Conservation (phyloP, 495 filamentous ascomycete genomes). For the Talaromyces nanjingensis region DNA sequence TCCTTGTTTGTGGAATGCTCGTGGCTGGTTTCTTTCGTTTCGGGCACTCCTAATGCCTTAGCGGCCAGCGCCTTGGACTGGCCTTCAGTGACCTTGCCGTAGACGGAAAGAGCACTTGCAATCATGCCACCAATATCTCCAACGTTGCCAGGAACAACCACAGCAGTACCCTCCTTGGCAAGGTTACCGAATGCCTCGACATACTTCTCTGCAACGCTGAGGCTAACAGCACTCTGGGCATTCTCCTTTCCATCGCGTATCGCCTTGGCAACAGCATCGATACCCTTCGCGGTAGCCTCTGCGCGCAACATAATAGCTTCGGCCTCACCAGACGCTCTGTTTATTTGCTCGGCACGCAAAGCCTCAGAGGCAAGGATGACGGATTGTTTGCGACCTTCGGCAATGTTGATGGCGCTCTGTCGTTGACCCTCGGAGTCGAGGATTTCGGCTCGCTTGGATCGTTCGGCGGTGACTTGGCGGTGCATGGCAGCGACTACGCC, state of each 20-base stretch:
- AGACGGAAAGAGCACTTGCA: slow-evolving; percentile 89
- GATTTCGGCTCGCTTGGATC: slow-evolving; percentile 95
- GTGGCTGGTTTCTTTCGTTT: slow-evolving; percentile 13
- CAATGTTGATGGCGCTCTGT: slow-evolving; percentile 96
- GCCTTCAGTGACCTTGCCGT: slow-evolving; percentile 84
- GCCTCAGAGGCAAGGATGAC: slow-evolving; percentile 95
- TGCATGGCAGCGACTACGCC: slow-evolving; percentile 96
- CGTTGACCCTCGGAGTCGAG: slow-evolving; percentile 92
- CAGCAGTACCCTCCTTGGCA: slow-evolving; percentile 87
- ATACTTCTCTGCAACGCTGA: slow-evolving; percentile 94
- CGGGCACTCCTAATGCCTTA: slow-evolving; percentile 32
- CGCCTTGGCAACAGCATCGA: slow-evolving; percentile 70
- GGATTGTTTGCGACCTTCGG: slow-evolving; percentile 90
- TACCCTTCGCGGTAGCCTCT: slow-evolving; percentile 77
- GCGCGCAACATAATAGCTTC: slow-evolving; percentile 86
- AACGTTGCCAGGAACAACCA: slow-evolving; percentile 93
- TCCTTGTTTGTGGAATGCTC: slow-evolving; percentile 8
- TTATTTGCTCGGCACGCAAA: slow-evolving; percentile 83
- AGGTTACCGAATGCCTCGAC: slow-evolving; percentile 90
- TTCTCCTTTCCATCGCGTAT: slow-evolving; percentile 63
- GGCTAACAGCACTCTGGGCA: slow-evolving; percentile 74
- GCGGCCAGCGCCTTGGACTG: slow-evolving; percentile 65
- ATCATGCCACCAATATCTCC: slow-evolving; percentile 98
- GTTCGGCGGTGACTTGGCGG: slow-evolving; percentile 92
- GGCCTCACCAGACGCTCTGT: slow-evolving; percentile 82